phyloP scores from a whole-genome alignment of 2,329 filamentous ascomycete genomes.

The Stachybotrys chartarum region DNA sequence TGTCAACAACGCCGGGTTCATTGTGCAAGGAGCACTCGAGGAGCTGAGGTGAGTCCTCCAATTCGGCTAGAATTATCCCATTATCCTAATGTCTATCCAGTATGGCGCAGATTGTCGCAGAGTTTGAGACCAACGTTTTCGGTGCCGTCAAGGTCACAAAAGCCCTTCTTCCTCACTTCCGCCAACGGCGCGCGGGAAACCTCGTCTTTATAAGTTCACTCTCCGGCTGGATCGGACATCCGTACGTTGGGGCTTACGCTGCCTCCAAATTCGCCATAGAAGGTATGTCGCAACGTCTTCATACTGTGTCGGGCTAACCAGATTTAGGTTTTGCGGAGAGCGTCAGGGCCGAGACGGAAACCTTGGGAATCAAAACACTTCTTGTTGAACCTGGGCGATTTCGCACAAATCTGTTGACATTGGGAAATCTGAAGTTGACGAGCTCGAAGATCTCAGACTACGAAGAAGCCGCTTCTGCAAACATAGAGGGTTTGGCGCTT shows the following conservation, averaged over 20 bases:
- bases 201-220: slow-evolving; percentile 7
- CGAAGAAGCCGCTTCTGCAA: neutral
- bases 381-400: neutral
- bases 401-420: neutral
- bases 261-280: slow-evolving; percentile 7
- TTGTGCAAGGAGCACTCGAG: neutral
- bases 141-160: neutral
- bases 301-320: neutral
- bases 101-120: neutral
- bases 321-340: slow-evolving; percentile 6
- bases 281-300: neutral
- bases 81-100: neutral
- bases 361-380: slow-evolving; percentile 3
- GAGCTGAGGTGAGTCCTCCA: neutral
- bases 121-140: neutral
- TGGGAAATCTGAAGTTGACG: slow-evolving; percentile 1
- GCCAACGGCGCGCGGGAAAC: slow-evolving; percentile 2
- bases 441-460: slow-evolving; percentile 5
- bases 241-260: slow-evolving; percentile 3
- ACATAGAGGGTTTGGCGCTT: neutral
- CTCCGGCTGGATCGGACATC: slow-evolving; percentile 2
- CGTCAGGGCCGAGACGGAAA: slow-evolving; percentile 2
- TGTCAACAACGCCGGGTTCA: neutral
- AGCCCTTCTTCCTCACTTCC: neutral
- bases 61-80: too few species aligned